Percentiles rank a stretch among this genome's conserved stretches.
Conservation (phyloP, 2,329 filamentous ascomycete genomes). For the Calonectria leucothoes region DNA sequence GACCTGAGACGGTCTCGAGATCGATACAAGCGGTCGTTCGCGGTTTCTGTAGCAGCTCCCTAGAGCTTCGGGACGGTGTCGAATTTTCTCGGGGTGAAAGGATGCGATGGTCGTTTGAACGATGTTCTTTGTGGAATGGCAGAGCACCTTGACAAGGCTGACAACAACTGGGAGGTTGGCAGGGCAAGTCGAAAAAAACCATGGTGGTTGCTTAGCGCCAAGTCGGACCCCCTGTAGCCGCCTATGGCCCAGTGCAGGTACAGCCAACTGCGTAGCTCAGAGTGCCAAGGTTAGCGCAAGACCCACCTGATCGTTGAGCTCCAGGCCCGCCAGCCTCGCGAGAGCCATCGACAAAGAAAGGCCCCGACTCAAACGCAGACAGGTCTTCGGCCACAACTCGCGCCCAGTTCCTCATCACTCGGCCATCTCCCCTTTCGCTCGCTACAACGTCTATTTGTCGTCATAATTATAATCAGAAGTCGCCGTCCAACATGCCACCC, state of each 20-base stretch:
- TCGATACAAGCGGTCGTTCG: constrained; percentile 8
- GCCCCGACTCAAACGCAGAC: background rate
- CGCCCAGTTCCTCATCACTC: background rate
- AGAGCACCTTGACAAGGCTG: constrained; percentile 14
- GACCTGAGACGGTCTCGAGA: constrained; percentile 8
- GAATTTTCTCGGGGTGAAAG: background rate
- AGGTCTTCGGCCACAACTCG: background rate
- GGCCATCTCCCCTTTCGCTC: background rate
- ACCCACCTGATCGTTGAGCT: constrained; percentile 22
- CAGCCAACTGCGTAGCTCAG: background rate
- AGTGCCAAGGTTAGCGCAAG: constrained; percentile 9
- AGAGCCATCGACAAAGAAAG: background rate
- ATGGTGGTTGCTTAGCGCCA: constrained; percentile 16
- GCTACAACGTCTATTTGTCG: background rate
- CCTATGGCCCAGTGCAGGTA: constrained; percentile 17
- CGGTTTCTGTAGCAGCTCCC: constrained; percentile 21
- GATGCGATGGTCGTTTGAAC: background rate
- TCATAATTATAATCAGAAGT: background rate
- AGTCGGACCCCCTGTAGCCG: constrained; percentile 4
- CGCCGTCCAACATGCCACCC: constrained; percentile 55
- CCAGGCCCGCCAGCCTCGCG: constrained; percentile 15
- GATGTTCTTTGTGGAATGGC: constrained; percentile 16
- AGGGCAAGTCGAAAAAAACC: constrained; percentile 14
- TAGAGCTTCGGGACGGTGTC: constrained; percentile 18
- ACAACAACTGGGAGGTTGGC: constrained; percentile 22